A percentile compares a stretch with the other conserved stretches of the same genome.
phyloP scores from a whole-genome alignment of 176 grass and related monocot species.

The Zea mays region DNA sequence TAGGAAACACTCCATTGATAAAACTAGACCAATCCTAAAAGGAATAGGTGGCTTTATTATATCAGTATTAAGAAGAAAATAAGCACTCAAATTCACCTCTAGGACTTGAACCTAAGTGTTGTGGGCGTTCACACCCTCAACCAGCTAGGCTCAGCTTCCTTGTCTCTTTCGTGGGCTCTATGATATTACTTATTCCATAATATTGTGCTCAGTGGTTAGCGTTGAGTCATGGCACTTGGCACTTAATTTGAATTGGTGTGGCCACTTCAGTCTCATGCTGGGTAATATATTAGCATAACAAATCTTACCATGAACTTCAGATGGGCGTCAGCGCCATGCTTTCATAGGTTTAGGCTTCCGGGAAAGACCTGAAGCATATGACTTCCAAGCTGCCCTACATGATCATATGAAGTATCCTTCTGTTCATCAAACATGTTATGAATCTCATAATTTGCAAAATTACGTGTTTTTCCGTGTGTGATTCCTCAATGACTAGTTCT shows the following conservation, averaged over 20 bases:
- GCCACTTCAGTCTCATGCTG: background rate
- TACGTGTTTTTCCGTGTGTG: background rate
- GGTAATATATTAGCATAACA: conserved; percentile 23
- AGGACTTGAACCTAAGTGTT: background rate
- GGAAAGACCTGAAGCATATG: conserved; percentile 97
- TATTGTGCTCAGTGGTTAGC: conserved; percentile 17
- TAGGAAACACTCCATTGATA: background rate
- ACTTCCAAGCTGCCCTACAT: conserved; percentile 98
- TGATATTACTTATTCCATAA: background rate
- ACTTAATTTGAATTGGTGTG: conserved; percentile 10
- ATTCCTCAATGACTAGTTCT: conserved; percentile 10
- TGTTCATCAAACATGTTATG: conserved; percentile 27
- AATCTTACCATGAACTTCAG: conserved; percentile 43
- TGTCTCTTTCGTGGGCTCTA: conserved; percentile 22
- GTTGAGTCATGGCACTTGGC: conserved; percentile 34
- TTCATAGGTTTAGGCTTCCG: conserved; percentile 97
- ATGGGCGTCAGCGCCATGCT: conserved; percentile 84
- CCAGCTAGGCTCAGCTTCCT: background rate
- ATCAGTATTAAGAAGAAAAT: background rate
- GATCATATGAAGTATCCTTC: conserved; percentile 98
- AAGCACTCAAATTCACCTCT: background rate
- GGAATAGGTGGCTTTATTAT: background rate
- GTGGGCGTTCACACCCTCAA: background rate
- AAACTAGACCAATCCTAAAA: background rate
- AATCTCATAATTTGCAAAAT: background rate